Base-by-base conservation (phyloP, 2,329 filamentous ascomycete species). In the Xylariaceae sp. region DNA sequence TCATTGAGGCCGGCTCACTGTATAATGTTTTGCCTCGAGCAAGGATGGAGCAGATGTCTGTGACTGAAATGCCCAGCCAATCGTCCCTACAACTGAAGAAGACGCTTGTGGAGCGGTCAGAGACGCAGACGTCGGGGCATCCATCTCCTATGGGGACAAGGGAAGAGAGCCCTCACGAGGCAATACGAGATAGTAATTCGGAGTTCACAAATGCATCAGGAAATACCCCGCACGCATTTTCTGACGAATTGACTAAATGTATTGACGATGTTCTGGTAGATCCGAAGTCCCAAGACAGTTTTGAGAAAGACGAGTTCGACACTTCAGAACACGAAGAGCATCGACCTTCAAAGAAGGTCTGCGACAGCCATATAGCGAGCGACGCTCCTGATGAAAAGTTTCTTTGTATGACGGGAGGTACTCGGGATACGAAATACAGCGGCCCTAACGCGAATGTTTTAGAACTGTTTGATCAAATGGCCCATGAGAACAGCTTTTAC, bases 361-460 rank as follows among this genome's bases (percentile, higher is more conserved):
- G 17, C 12, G 5, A 11, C 43, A 50, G 30, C 7, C 30, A 14
- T n/a, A 17, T 3, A 38, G 32, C 4, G n/a, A 19, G 4, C 5
- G 35, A 14, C 6, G 46, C 51, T 11, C 14, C 71, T 53, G 72
- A 78, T 48, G 74, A 78, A 30, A 71, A 70, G 1, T 84, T 82
- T 52, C 71, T 73, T 12, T 84, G 81, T 60, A 76, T 80, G 63
- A 71, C 68, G 32, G 77, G 76, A 2, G 78, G 79, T 10, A 74
- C 69, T 2, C 72, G 69, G 44, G 68, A 73, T 32, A 63, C 65
- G 4, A 64, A 69, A 12, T 62, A 68, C 1, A 64, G 71, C 11
- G 89, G 87, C 57, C 88, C 89, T 0, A 97, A 96, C 63, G 72
- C 74, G 1, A 73, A 78, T 11, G 95, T 88, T 0, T 90, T 96